phyloP scores from a whole-genome alignment of 2,329 filamentous ascomycete genomes.

The Alternaria sp. region DNA sequence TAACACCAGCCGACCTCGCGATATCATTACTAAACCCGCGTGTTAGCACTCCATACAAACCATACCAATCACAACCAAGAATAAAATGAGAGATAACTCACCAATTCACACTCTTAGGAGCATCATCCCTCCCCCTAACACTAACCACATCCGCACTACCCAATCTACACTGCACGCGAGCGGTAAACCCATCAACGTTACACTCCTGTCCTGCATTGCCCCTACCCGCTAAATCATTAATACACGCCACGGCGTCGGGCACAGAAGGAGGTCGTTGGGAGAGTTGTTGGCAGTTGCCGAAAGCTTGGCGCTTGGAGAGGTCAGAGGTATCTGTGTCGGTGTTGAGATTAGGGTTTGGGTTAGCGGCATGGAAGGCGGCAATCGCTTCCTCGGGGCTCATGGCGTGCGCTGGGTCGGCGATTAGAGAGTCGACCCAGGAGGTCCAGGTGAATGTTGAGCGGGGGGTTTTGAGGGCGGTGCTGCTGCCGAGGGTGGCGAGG shows the following conservation, averaged over 20 bases:
- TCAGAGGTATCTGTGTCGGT: too few species aligned
- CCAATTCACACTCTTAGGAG: conserved; percentile 5
- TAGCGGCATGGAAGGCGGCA: background rate
- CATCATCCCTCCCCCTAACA: background rate
- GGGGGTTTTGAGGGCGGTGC: background rate
- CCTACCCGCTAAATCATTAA: background rate
- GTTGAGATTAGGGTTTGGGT: too few species aligned
- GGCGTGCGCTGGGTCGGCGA: background rate
- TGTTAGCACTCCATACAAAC: background rate
- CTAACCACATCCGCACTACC: conserved; percentile 1
- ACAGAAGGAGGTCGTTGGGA: background rate
- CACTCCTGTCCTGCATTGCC: background rate
- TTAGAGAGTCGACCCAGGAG: conserved; percentile 7
- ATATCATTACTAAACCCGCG: conserved; percentile 1
- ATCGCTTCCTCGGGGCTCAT: background rate
- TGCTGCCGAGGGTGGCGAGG: background rate
- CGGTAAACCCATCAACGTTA: background rate
- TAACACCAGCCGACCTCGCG: background rate
- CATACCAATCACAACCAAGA: too few species aligned
- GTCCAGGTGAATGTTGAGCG: conserved; percentile 10
- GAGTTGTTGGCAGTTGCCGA: background rate
- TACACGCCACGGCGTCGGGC: background rate
- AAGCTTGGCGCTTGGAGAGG: background rate
- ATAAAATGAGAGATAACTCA: background rate
- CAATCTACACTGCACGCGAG: background rate